Base-by-base conservation (phyloP, 2,329 filamentous ascomycete genomes). In the Monilinia vaccinii-corymbosi region DNA sequence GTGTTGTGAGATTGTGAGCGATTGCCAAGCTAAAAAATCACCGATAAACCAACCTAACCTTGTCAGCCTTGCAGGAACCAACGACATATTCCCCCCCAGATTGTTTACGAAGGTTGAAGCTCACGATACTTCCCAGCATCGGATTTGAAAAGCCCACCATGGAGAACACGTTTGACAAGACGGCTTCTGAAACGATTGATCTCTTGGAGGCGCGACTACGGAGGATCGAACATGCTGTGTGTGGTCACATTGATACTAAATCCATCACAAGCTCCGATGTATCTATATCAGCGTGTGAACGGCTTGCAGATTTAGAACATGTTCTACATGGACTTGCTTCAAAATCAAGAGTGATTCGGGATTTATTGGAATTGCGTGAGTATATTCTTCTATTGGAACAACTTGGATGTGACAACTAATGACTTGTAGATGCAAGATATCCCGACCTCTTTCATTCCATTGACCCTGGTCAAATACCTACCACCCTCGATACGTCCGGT, bases 391-490 rank as follows among this genome's bases (percentile, higher is more conserved):
- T 36, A 32, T 28, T 18, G 8, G 49, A 25, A 25, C 8, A 10
- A 47, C 32, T 51, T 28, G 8, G 31, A 44, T 28, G 11, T 21
- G 14, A 23, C 55, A 44, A 42, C 63, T 68, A 49, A 70, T 51
- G 45, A 1, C 9, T 18, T 48, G 18, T 47, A 72, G 70, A 71
- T 63, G 64, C 68, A n/a, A 67, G 61, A 60, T 62, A 71, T 49
- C 71, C 71, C 16, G 70, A 71, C 44, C 64, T 73, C 40, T 73
- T 73, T 57, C 68, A 71, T 56, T 63, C 67, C n/a, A 55, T 68
- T 9, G 49, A 60, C 28, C n/a, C 65, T 3, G 61, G 67, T 31
- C 63, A 68, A 6, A 7, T 67, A 25, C 69, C 69, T 2, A 70
- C 68, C 2, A 67, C 66, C 3, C 60, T 72, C 10, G 70, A 72